Evolutionary conservation across 441 rosid genomes (phyloP).

Genomic region (Erodium texanum): DNA sequence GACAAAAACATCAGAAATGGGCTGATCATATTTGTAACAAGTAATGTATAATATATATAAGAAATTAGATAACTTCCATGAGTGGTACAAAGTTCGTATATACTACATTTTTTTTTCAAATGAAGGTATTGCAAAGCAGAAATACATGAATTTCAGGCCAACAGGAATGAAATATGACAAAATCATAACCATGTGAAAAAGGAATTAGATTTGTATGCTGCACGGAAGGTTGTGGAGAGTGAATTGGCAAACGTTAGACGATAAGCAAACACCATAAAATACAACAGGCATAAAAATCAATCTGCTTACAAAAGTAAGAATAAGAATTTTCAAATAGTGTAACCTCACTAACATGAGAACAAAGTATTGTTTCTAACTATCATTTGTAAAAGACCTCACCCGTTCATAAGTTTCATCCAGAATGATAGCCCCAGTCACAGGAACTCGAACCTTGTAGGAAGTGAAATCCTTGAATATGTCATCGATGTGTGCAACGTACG

Average conservation of each 20-base stretch:
- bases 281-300: not conserved
- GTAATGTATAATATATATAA: slow-evolving; percentile 1
- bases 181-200: not conserved
- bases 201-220: not conserved
- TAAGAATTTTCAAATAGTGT: not conserved
- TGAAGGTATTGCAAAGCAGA: not conserved
- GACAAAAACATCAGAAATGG: slow-evolving; percentile 13
- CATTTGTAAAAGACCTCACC: slow-evolving; percentile 37
- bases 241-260: not conserved
- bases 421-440: slow-evolving; percentile 93
- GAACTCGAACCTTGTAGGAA: slow-evolving; percentile 94
- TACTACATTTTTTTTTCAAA: not conserved
- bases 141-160: not conserved
- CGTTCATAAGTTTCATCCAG: slow-evolving; percentile 85
- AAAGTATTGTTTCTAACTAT: not conserved
- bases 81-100: not conserved
- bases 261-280: not conserved
- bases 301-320: not conserved
- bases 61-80: not conserved
- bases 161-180: not conserved
- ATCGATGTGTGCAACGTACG: slow-evolving; percentile 84
- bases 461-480: slow-evolving; percentile 93
- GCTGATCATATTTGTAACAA: not conserved
- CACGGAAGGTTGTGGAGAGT: not conserved
- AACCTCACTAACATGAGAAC: not conserved